Base-by-base conservation (phyloP, 768 basidiomycete genomes). In the Porpolomopsis calyptriformis region DNA sequence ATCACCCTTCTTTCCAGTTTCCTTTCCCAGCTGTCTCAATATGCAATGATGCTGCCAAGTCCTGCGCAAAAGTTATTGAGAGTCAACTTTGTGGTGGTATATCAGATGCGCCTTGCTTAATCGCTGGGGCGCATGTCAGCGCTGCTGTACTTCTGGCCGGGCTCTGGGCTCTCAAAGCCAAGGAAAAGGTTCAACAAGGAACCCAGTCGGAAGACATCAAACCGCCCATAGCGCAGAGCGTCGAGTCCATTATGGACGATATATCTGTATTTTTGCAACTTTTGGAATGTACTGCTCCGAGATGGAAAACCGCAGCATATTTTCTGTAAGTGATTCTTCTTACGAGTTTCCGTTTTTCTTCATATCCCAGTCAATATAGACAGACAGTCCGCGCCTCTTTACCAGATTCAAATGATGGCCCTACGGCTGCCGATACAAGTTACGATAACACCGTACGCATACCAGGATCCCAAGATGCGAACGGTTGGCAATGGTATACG, bases 41-140 rank as follows among this genome's bases (percentile, higher is more conserved):
- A 35, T 81, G 82, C 57, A 66, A 73, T 37, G 74, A 76, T 43
- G 79, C 83, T 9, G 77, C 78, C 4, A 72, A 72, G 39, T 70
- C 78, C 1, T 77, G 74, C 40, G 73, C 76, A 4, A 73, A 71
- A 45, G 78, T 89, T 34, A 56, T 82, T 40, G 73, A 79, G 49
- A 60, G 61, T 1, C 72, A 77, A 51, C 53, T 73, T n/a, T 52
- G 58, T 9, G 10, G 35, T n/a, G 73, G 73, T 24, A 61, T 67
- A 46, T 70, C 62, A 37, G 69, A 68, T 51, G 56, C 64, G 20
- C 70, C 71, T 6, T 64, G 53, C 33, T 55, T 76, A 26, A 68
- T 74, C 39, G 60, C 69, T 51, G 62, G 64, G 14, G 66, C 75
- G 8, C 71, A 78, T 51, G 58, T 76, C 33, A 72, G 69, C 33